Conservation (phyloP, 1,284 basidiomycete species). For the Microbotryum silenes-acaulis region DNA sequence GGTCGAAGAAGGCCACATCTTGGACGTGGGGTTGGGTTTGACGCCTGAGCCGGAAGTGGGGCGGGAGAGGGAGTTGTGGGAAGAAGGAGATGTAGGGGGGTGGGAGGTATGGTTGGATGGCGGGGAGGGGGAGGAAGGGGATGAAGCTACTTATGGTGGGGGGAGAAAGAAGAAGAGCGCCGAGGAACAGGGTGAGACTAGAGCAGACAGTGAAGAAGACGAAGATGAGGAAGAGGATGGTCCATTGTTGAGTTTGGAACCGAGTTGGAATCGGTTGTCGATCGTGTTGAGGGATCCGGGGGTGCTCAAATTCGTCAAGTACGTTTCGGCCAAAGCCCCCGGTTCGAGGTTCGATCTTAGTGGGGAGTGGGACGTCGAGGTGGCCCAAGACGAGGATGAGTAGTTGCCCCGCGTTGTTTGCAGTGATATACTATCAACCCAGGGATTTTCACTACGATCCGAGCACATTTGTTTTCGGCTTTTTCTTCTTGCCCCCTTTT, state of each 20-base stretch:
- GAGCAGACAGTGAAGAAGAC: slow-evolving; percentile 19
- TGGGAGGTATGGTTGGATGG: slow-evolving; percentile 29
- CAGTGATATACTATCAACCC: background rate
- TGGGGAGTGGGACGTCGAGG: slow-evolving; percentile 71
- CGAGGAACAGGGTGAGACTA: slow-evolving; percentile 34
- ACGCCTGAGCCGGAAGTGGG: slow-evolving; percentile 59
- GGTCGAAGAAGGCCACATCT: slow-evolving; percentile 57
- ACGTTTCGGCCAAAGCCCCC: slow-evolving; percentile 74
- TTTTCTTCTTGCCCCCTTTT: slow-evolving; percentile 64
- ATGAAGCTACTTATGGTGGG: slow-evolving; percentile 7
- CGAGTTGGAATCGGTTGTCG: slow-evolving; percentile 81
- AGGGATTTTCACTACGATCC: slow-evolving; percentile 5
- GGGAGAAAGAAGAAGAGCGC: slow-evolving; percentile 24
- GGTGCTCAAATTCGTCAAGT: slow-evolving; percentile 90
- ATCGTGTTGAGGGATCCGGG: slow-evolving; percentile 86
- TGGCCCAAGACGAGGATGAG: slow-evolving; percentile 44
- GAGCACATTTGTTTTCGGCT: slow-evolving; percentile 51
- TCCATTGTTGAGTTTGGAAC: slow-evolving; percentile 79
- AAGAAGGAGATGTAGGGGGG: slow-evolving; percentile 42
- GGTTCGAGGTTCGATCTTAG: slow-evolving; percentile 86
- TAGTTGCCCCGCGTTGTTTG: background rate
- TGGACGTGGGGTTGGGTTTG: slow-evolving; percentile 84
- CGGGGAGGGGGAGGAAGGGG: slow-evolving; percentile 5
- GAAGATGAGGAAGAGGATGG: slow-evolving; percentile 53
- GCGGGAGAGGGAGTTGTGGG: slow-evolving; percentile 38